Percentiles rank a stretch among this genome's conserved stretches.
Conservation (phyloP, 768 basidiomycete genomes). For the Suillus variegatus region DNA sequence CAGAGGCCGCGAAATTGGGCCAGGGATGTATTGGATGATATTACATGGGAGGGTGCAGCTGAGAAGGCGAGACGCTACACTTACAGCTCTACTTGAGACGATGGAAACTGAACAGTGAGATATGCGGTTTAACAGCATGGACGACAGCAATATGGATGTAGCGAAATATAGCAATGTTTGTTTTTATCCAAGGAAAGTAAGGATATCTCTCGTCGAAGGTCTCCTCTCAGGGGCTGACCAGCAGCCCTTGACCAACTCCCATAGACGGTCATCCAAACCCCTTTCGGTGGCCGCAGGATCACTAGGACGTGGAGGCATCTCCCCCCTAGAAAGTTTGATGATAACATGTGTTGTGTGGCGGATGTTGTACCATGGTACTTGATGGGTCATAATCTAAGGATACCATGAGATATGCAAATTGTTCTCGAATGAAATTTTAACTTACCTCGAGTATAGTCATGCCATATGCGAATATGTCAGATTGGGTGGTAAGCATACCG, state of each 20-base stretch:
- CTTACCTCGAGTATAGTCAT: slow-evolving; percentile 61
- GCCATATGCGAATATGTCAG: slow-evolving; percentile 56
- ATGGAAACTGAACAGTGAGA: not conserved
- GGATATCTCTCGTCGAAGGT: slow-evolving; percentile 42
- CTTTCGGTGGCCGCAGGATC: slow-evolving; percentile 35
- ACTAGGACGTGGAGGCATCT: slow-evolving; percentile 43
- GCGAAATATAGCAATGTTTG: not conserved
- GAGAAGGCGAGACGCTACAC: not conserved
- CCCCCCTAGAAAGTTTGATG: slow-evolving; percentile 42
- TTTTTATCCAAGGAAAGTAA: slow-evolving; percentile 16
- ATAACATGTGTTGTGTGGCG: slow-evolving; percentile 54
- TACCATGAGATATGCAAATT: slow-evolving; percentile 3
- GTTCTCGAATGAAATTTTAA: not conserved
- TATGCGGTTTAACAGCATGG: not conserved
- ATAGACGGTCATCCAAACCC: slow-evolving; percentile 48
- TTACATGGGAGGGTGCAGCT: slow-evolving; percentile 47
- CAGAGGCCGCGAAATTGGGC: slow-evolving; percentile 44
- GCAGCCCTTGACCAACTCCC: slow-evolving; percentile 44
- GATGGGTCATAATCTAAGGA: slow-evolving; percentile 51
- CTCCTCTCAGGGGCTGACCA: slow-evolving; percentile 41
- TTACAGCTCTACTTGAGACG: not conserved
- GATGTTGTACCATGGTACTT: slow-evolving; percentile 52
- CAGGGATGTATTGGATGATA: slow-evolving; percentile 45
- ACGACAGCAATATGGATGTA: not conserved
- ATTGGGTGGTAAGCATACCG: slow-evolving; percentile 45